Evolutionary conservation across 2,329 filamentous ascomycete genomes (phyloP).

Genomic region (Coniochaeta hoffmannii): DNA sequence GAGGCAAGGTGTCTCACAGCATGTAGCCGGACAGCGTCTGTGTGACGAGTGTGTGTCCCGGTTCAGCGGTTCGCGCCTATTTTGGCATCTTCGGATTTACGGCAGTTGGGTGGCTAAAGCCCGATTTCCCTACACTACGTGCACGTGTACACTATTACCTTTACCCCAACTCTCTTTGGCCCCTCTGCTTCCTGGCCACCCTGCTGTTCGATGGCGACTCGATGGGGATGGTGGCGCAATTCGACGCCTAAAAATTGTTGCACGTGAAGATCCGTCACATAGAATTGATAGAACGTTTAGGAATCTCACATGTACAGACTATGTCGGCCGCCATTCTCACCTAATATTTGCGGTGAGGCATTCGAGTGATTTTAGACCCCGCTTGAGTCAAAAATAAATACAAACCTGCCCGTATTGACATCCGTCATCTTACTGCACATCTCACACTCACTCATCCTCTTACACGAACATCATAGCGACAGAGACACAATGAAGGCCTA

Average conservation of each 20-base stretch:
- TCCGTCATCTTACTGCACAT: not conserved
- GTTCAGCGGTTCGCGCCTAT: not conserved
- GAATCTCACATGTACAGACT: not conserved
- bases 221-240: not conserved
- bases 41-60: not conserved
- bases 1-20: too few species aligned
- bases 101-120: not conserved
- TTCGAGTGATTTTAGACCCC: not conserved
- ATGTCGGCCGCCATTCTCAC: too few species aligned
- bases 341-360: too few species aligned
- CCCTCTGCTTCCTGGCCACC: too few species aligned
- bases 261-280: not conserved
- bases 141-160: too few species aligned
- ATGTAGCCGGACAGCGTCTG: too few species aligned
- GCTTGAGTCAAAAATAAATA: not conserved
- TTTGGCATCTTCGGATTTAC: not conserved
- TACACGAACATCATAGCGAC: not conserved
- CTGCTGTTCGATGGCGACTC: not conserved
- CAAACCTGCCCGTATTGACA: not conserved
- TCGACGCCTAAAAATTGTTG: not conserved
- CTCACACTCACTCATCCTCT: not conserved
- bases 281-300: not conserved
- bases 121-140: too few species aligned
- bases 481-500: conserved; percentile 50
- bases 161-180: not conserved